Conservation (phyloP, 2,329 filamentous ascomycete genomes). For the Apiospora kogelbergensis region DNA sequence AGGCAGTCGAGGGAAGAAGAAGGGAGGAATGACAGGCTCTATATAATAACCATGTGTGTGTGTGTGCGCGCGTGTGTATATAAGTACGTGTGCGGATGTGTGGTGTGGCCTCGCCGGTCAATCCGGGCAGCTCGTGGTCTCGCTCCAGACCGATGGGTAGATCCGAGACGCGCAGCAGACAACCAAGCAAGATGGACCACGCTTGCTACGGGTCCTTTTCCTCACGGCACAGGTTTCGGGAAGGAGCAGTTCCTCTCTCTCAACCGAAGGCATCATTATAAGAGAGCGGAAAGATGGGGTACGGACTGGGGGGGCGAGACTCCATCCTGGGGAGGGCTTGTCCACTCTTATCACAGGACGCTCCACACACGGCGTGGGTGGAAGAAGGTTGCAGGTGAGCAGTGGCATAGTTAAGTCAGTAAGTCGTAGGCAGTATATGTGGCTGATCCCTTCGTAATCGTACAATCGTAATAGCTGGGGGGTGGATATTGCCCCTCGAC, state of each 20-base stretch:
- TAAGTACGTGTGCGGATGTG: too few species aligned
- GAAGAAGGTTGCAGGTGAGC: background rate
- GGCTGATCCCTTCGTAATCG: too few species aligned
- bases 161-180: background rate
- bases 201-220: background rate
- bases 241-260: background rate
- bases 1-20: background rate
- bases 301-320: background rate
- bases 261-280: background rate
- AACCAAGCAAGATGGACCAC: background rate
- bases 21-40: background rate
- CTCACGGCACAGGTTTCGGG: slow-evolving; percentile 6
- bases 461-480: too few species aligned
- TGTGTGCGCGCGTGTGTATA: background rate
- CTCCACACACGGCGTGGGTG: background rate
- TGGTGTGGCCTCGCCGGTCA: background rate
- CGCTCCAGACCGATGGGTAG: background rate
- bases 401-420: too few species aligned
- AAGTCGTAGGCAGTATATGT: too few species aligned
- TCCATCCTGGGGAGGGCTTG: background rate
- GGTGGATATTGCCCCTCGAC: too few species aligned
- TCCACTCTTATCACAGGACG: background rate
- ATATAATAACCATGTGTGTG: background rate
- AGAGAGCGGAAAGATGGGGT: slow-evolving; percentile 1
- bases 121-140: background rate